phyloP scores from a whole-genome alignment of 148 eudicot species.

The Vaccinium corymbosum region DNA sequence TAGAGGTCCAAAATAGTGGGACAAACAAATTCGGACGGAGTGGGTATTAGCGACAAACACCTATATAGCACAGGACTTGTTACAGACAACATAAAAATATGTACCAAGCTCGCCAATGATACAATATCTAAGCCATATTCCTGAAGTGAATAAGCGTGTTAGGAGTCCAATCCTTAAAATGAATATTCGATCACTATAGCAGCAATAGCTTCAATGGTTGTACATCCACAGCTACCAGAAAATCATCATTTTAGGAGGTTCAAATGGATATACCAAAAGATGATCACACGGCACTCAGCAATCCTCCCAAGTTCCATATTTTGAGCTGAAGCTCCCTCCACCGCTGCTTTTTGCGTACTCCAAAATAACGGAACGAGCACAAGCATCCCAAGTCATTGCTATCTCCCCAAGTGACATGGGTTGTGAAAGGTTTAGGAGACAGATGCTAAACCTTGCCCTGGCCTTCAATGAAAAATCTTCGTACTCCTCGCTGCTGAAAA shows the following conservation, averaged over 20 bases:
- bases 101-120: not conserved
- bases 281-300: constrained; percentile 63
- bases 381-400: constrained; percentile 85
- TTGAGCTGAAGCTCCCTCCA: constrained; percentile 93
- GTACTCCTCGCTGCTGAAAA: constrained; percentile 52
- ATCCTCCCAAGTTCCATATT: constrained; percentile 88
- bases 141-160: not conserved
- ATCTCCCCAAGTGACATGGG: constrained; percentile 82
- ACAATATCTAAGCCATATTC: not conserved
- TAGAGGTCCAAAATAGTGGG: too few species aligned
- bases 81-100: not conserved
- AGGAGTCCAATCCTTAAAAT: not conserved
- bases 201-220: not conserved
- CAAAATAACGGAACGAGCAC: constrained; percentile 71
- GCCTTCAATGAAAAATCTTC: constrained; percentile 85
- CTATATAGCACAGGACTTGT: not conserved
- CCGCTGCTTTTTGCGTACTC: constrained; percentile 76
- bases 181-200: not conserved
- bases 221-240: not conserved
- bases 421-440: constrained; percentile 68
- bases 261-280: not conserved
- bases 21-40: too few species aligned
- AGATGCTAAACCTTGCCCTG: constrained; percentile 72
- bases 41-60: not conserved
- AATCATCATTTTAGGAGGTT: too few species aligned